Base-by-base conservation (phyloP, 768 basidiomycete genomes). In the Boletus huronensis region DNA sequence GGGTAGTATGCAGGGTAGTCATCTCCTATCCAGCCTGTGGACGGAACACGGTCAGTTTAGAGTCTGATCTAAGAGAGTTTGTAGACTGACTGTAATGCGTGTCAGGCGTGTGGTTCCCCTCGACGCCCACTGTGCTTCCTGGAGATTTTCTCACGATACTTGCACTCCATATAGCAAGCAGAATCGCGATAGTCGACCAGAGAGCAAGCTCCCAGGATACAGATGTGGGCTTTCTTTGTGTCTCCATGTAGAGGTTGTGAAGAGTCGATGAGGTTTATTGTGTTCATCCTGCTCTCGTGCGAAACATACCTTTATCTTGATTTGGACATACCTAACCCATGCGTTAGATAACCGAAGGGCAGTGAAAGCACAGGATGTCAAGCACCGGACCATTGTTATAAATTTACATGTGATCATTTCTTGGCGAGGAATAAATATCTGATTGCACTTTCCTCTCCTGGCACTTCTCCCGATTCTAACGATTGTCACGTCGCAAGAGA, bases 1-100 rank as follows among this genome's bases (percentile, higher is more conserved):
- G 66, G 65, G 35, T 65, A 66, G 39, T 64, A 68, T 38, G 53
- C 53, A 40, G 66, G 65, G 31, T 60, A 63, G 48, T 68, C 65
- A n/a, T 66, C 66, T 44, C 53, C 66, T 26, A 60, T 35, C 65
- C 66, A 66, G 17, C 60, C 65, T 66, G 36, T 47, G 29, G 7
- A 23, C 32, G 34, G 32, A 7, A 43, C 14, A 6, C 5, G 25
- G 51, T 58, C 41, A 58, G 50, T 54, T 28, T 25, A 14, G 34
- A n/a, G 16, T 43, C 4, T n/a, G 25, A 45, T 11, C 6, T 5
- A 13, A 16, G 23, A 43, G 26, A 2, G 7, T 23, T 25, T 36
- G 38, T 23, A 39, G 25, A 64, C 64, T 52, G 19, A 64, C 64
- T 64, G 44, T 66, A 60, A 13, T 52, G 25, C n/a, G 25, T 49